A percentile compares a stretch with the other conserved stretches of the same genome.
These are phyloP conservation scores for Colletotrichum sp. DNA, from an alignment of 2,329 filamentous ascomycete genomes.

Conservation along the genomic window DNA sequence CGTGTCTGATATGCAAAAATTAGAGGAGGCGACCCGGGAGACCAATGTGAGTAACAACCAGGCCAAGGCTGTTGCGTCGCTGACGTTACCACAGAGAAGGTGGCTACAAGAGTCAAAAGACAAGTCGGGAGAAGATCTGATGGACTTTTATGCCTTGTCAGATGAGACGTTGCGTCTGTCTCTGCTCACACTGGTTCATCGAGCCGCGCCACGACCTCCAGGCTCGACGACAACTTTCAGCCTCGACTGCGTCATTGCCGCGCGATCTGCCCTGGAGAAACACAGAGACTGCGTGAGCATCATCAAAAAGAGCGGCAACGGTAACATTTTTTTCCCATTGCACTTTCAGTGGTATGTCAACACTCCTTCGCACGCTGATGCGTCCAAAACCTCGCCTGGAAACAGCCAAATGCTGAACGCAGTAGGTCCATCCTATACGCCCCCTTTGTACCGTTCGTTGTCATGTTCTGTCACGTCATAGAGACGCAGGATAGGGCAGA, in stretches of 20 bases:
- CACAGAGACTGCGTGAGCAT: conserved; percentile 46
- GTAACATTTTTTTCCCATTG: conserved; percentile 37
- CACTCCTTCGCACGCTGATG: accelerated
- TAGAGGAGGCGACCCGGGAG: conserved; percentile 29
- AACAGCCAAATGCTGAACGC: accelerated
- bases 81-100: background rate
- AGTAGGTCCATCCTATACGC: conserved; percentile 51
- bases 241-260: conserved; percentile 45
- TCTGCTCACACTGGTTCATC: conserved; percentile 46
- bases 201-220: conserved; percentile 37
- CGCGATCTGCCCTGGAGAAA: conserved; percentile 42
- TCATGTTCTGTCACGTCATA: conserved; percentile 56
- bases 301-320: conserved; percentile 32
- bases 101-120: background rate
- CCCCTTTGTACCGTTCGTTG: conserved; percentile 59
- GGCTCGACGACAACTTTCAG: conserved; percentile 40
- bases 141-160: conserved; percentile 39
- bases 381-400: accelerated
- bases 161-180: conserved; percentile 47
- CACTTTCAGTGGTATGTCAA: conserved; percentile 47
- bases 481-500: conserved; percentile 49
- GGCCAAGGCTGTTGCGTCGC: background rate
- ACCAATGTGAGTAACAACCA: conserved; percentile 5
- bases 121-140: conserved; percentile 27
- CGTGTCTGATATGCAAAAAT: conserved; percentile 33